Base-by-base conservation (phyloP, 2,329 filamentous ascomycete species). In the Ramichloridium luteum region DNA sequence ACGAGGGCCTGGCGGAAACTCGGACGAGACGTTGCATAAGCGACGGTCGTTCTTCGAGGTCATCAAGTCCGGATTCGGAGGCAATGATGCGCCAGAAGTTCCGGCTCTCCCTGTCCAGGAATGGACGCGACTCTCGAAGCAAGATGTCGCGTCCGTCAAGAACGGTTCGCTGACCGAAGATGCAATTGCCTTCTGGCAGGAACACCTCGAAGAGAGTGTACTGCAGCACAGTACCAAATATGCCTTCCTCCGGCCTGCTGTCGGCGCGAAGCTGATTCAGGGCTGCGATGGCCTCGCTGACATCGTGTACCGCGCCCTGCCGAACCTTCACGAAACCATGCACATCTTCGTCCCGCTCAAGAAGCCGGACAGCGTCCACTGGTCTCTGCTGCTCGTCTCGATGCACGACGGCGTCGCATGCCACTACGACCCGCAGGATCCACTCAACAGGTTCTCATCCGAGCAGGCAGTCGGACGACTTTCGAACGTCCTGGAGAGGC, bases 131-230 rank as follows among this genome's bases (percentile, higher is more conserved):
- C 27, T 37, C 11, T 29, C 31, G 4, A 5, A 27, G 9, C 18
- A 29, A 16, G 35, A 37, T 28, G 16, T 34, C 20, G 31, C 28
- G 13, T 25, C 31, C 6, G 27, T 37, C 35, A 37, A 31, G 26
- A 23, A 13, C 27, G 35, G 31, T 3, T 10, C 11, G 6, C 27
- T 37, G 4, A 33, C 30, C 4, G 35, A 37, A 11, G 30, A 27
- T 13, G 30, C 27, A 13, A 31, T 37, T 28, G 35, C 32, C 3
- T 37, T 37, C 31, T 37, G 35, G 35, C 31, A 37, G 13, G 35
- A 34, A 27, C 16, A 37, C 16, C 27, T 37, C 22, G 35, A 37
- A 16, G 13, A 30, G 10, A 18, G 26, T 9, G 14, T 37, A 9
- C 20, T 34, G 26, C 15, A 37, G 16, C 25, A 25, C 6, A 37